Evolutionary conservation across 2,329 filamentous ascomycete species (phyloP), one percentile per base, ranked within the genome.

Genomic region (Endoconidiophora polonica): DNA sequence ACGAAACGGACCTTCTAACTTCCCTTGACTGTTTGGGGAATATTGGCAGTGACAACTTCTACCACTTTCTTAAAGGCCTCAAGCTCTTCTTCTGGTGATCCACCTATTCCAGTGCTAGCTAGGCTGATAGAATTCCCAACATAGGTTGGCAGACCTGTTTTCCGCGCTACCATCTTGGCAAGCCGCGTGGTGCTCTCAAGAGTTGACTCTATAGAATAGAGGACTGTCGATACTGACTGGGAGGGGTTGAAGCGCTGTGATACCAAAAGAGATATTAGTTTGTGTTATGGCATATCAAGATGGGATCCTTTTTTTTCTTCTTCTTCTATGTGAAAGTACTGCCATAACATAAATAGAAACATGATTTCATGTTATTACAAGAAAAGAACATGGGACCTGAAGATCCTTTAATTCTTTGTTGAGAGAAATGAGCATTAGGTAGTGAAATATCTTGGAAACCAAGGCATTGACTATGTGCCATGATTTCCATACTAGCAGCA

Each of bases 41-140:
- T 58, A 50, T 56, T 59, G 12, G 55, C 58, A 5, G 64, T 55
- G 18, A 88, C 74, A 44, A 83, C 76, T 52, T 83, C 74, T 29
- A 88, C 78, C 39, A 94, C 77, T 55, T 73, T 74, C 59, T 76
- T 78, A 58, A 95, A 81, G 0, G 83, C 86, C 60, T 90, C 86
- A 79, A 95, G 88, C 67, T 96, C 90, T 68, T 96, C 91, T 61
- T 95, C 88, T 5, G 90, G 77, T 0, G 79, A 83, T 18, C 86
- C 83, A 7, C 86, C 86, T 58, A 87, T 75, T 2, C 81, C 83
- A 4, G 80, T 74, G 58, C 72, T 77, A 12, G 76, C 75, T 55
- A 95, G 78, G 56, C 81, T 86, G 58, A 93, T 78, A 33, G 87
- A 94, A 61, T 85, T 93, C 20, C 85, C 85, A 16, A 96, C 85